Percentiles rank a stretch among this genome's conserved stretches.
phyloP scores from a whole-genome alignment of 1,284 basidiomycete species.

The Phellinidium pouzarii region DNA sequence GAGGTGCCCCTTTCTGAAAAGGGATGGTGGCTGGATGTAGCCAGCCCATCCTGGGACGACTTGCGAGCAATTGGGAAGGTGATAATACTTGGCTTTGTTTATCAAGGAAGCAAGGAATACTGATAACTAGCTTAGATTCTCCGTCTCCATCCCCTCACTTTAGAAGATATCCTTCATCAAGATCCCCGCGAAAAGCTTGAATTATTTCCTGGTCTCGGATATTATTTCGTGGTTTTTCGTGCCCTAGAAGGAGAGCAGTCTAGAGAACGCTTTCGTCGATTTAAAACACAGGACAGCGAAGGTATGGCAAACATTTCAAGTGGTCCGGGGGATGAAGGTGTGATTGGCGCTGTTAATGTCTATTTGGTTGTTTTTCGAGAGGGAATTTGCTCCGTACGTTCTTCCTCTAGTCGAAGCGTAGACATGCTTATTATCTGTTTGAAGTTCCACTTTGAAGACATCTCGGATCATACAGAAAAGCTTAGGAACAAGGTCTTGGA shows the following conservation, averaged over 20 bases:
- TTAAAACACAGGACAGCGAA: constrained; percentile 20
- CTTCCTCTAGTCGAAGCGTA: not conserved
- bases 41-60: constrained; percentile 87
- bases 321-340: constrained; percentile 34
- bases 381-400: constrained; percentile 80
- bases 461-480: constrained; percentile 79
- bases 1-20: constrained; percentile 18
- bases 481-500: constrained; percentile 67
- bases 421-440: not conserved
- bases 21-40: constrained; percentile 92
- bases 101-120: constrained; percentile 5
- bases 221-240: constrained; percentile 89
- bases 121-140: constrained; percentile 49
- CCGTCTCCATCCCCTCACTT: constrained; percentile 87
- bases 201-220: constrained; percentile 82
- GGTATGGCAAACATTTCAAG: constrained; percentile 23
- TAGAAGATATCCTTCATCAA: constrained; percentile 94
- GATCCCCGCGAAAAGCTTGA: constrained; percentile 94
- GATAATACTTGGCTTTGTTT: constrained; percentile 9
- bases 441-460: constrained; percentile 91
- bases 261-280: constrained; percentile 34
- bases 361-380: constrained; percentile 89
- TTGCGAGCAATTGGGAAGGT: constrained; percentile 85
- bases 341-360: constrained; percentile 74
- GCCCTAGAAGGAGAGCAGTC: constrained; percentile 63